phyloP scores from a whole-genome alignment of 2,329 filamentous ascomycete species.

The Aspergillus jensenii region DNA sequence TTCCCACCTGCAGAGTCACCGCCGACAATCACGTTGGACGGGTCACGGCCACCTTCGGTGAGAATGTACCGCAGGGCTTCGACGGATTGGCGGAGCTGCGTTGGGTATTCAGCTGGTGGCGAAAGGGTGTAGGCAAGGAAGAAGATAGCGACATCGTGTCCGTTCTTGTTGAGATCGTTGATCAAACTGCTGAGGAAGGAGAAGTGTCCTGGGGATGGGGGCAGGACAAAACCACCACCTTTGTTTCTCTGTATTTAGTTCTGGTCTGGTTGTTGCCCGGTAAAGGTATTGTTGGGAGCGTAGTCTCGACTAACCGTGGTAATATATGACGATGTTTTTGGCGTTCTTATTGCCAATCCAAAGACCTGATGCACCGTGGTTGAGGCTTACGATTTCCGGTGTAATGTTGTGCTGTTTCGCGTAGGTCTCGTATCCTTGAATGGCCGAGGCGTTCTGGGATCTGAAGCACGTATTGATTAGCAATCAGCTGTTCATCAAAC shows the following conservation, averaged over 20 bases:
- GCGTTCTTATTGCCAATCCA: conserved; percentile 43
- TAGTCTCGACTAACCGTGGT: conserved; percentile 31
- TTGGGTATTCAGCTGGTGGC: conserved; percentile 38
- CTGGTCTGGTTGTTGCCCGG: background rate
- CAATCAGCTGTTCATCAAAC: background rate
- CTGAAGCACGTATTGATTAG: conserved; percentile 16
- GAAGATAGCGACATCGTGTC: conserved; percentile 46
- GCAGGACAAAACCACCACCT: conserved; percentile 52
- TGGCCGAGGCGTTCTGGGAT: conserved; percentile 24
- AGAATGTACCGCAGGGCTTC: conserved; percentile 41
- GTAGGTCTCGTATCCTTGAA: conserved; percentile 24
- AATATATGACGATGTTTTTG: conserved; percentile 40
- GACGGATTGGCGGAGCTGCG: conserved; percentile 39
- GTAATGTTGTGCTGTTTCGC: conserved; percentile 27
- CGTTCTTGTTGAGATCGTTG: conserved; percentile 23
- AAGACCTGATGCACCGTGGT: conserved; percentile 33
- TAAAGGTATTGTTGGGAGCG: background rate
- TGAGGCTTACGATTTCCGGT: conserved; percentile 31
- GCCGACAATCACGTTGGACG: conserved; percentile 36
- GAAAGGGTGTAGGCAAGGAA: conserved; percentile 57
- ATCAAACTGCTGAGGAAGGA: conserved; percentile 42
- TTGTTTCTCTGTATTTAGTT: background rate
- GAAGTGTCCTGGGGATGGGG: conserved; percentile 36
- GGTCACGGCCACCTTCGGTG: conserved; percentile 28
- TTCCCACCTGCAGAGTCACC: conserved; percentile 45